Evolutionary conservation across 1,284 basidiomycete genomes (phyloP).

Genomic region (Pholiota adiposa): DNA sequence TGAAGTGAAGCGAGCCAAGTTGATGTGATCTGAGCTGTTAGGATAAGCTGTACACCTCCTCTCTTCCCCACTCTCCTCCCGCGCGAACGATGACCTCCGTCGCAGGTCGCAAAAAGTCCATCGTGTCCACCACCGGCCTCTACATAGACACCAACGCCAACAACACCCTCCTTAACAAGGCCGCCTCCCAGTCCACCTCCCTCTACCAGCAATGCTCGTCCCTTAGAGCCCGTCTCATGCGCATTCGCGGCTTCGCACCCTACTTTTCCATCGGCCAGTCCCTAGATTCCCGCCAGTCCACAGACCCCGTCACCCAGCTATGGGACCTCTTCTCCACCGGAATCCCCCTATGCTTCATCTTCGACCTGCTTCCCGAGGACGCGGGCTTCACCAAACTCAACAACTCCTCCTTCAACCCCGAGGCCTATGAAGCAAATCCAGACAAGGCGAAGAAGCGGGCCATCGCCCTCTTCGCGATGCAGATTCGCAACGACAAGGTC

Average conservation of each 20-base stretch:
- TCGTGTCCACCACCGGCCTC: slow-evolving; percentile 66
- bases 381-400: slow-evolving; percentile 64
- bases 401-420: slow-evolving; percentile 66
- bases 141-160: slow-evolving; percentile 75
- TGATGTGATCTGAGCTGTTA: slow-evolving; percentile 17
- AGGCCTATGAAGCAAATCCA: slow-evolving; percentile 68
- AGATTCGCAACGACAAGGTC: slow-evolving; percentile 58
- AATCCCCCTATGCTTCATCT: slow-evolving; percentile 92
- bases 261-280: slow-evolving; percentile 68
- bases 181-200: slow-evolving; percentile 79
- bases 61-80: slow-evolving; percentile 26
- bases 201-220: slow-evolving; percentile 89
- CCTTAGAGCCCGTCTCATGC: slow-evolving; percentile 73
- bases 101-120: slow-evolving; percentile 83
- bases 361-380: slow-evolving; percentile 83
- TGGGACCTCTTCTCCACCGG: slow-evolving; percentile 95
- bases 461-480: slow-evolving; percentile 80
- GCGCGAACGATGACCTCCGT: slow-evolving; percentile 61
- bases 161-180: slow-evolving; percentile 86
- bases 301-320: slow-evolving; percentile 89
- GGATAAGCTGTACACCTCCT: slow-evolving; percentile 18
- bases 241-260: slow-evolving; percentile 69
- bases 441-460: slow-evolving; percentile 81
- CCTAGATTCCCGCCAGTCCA: slow-evolving; percentile 69
- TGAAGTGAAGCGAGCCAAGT: slow-evolving; percentile 30